phyloP scores from a whole-genome alignment of 164 flowering plant species.

The Dillenia turbinata region DNA sequence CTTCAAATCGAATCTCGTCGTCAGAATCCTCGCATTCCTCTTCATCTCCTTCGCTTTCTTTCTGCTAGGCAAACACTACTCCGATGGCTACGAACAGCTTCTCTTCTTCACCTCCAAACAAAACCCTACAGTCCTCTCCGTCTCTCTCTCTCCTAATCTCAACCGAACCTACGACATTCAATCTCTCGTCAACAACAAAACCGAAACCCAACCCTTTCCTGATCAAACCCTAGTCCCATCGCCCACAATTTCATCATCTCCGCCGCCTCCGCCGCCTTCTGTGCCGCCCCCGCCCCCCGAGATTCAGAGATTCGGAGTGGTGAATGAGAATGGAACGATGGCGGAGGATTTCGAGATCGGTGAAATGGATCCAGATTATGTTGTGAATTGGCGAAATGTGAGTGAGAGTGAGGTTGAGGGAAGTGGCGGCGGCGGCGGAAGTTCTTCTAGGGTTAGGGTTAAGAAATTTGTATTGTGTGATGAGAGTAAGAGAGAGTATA shows the following conservation, averaged over 20 bases:
- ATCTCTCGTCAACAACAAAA: constrained; percentile 18
- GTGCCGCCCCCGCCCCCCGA: constrained; percentile 40
- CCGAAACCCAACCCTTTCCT: constrained; percentile 1
- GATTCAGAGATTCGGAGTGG: constrained; percentile 57
- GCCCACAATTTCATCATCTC: constrained; percentile 6
- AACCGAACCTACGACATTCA: constrained; percentile 27
- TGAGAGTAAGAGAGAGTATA: constrained; percentile 60
- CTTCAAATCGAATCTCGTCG: constrained; percentile 22
- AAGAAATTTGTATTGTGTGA: constrained; percentile 51
- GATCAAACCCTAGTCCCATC: constrained; percentile 5
- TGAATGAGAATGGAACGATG: constrained; percentile 86
- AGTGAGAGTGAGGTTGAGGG: constrained; percentile 24
- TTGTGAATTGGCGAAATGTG: constrained; percentile 50
- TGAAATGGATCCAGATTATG: constrained; percentile 56
- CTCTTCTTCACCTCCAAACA: constrained; percentile 46
- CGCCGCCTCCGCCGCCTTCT: constrained; percentile 17
- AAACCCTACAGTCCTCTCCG: constrained; percentile 11
- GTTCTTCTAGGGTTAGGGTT: constrained; percentile 27
- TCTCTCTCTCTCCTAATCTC: constrained; percentile 53
- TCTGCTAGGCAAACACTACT: constrained; percentile 73
- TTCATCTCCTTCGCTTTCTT: constrained; percentile 53
- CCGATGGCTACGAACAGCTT: constrained; percentile 53
- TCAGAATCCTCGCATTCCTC: constrained; percentile 44
- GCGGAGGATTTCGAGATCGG: constrained; percentile 76
- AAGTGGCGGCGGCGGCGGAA: constrained; percentile 1